Evolutionary conservation across 2,329 filamentous ascomycete species (phyloP).

Genomic region (Chrysoporthe deuterocubensis): DNA sequence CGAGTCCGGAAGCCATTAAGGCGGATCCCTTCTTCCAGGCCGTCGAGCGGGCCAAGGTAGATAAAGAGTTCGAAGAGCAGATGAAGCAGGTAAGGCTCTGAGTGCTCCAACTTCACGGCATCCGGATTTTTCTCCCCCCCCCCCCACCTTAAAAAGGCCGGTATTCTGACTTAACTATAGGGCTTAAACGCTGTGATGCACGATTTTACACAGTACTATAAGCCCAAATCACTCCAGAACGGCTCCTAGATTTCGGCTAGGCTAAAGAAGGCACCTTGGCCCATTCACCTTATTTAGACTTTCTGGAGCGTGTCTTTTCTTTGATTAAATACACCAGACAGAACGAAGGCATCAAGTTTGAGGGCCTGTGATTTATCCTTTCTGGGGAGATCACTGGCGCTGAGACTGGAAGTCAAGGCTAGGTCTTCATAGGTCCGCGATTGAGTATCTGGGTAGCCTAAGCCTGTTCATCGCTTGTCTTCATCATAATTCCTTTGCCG

Average conservation of each 20-base stretch:
- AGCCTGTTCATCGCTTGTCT: too few species aligned
- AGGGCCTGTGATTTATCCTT: too few species aligned
- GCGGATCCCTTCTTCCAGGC: constrained; percentile 35
- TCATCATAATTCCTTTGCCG: background rate
- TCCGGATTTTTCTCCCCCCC: background rate
- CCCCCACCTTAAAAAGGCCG: background rate
- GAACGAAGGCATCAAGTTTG: too few species aligned
- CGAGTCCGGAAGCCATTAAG: constrained; percentile 30
- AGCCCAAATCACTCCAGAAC: background rate
- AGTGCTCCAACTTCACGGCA: background rate
- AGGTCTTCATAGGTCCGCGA: too few species aligned
- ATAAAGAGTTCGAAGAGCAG: constrained; percentile 24
- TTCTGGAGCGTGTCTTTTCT: too few species aligned
- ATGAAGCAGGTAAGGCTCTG: constrained; percentile 25
- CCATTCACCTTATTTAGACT: too few species aligned
- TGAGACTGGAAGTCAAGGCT: too few species aligned
- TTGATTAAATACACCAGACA: too few species aligned
- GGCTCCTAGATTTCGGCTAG: background rate
- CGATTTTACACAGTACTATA: constrained; percentile 32
- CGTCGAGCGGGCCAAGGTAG: constrained; percentile 28
- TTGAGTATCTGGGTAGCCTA: too few species aligned
- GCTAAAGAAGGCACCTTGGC: background rate
- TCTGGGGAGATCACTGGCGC: too few species aligned
- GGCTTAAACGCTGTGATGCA: constrained; percentile 27
- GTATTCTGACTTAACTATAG: constrained; percentile 3